Evolutionary conservation across 225 moss, liverwort and hornwort species (phyloP).

Genomic region (Polytrichum commune): DNA sequence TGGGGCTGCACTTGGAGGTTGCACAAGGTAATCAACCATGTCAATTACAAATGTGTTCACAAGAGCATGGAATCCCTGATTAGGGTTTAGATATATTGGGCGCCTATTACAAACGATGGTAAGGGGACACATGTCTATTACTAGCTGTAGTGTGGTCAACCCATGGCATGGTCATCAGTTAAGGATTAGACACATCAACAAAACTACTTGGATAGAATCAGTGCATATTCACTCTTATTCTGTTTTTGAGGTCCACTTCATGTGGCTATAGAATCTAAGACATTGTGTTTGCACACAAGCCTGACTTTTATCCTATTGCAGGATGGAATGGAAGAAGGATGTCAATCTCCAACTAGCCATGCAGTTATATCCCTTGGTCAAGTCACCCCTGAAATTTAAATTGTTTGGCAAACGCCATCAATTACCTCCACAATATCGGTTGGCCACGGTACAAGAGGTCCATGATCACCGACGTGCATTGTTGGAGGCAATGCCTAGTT

Average conservation of each 20-base stretch:
- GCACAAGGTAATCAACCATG: slow-evolving; percentile 2
- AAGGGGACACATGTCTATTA: too few species aligned
- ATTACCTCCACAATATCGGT: not conserved
- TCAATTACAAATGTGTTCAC: not conserved
- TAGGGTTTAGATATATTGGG: too few species aligned
- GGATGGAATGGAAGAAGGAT: not conserved
- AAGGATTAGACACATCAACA: too few species aligned
- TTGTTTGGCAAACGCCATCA: not conserved
- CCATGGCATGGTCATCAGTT: too few species aligned
- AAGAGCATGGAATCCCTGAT: not conserved
- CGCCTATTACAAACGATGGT: too few species aligned
- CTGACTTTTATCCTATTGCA: not conserved
- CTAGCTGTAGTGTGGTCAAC: too few species aligned
- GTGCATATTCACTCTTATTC: not conserved
- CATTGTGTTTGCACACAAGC: not conserved
- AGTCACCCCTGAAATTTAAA: not conserved
- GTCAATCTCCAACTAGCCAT: not conserved
- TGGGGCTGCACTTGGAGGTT: not conserved
- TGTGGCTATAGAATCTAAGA: not conserved
- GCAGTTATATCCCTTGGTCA: not conserved
- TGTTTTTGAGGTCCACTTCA: not conserved
- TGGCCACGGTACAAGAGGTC: not conserved
- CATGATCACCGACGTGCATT: not conserved
- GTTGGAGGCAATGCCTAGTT: not conserved
- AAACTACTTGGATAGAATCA: not conserved